Base-by-base conservation (phyloP, 228 moss, liverwort and hornwort genomes). In the Sphagnum fallax region DNA sequence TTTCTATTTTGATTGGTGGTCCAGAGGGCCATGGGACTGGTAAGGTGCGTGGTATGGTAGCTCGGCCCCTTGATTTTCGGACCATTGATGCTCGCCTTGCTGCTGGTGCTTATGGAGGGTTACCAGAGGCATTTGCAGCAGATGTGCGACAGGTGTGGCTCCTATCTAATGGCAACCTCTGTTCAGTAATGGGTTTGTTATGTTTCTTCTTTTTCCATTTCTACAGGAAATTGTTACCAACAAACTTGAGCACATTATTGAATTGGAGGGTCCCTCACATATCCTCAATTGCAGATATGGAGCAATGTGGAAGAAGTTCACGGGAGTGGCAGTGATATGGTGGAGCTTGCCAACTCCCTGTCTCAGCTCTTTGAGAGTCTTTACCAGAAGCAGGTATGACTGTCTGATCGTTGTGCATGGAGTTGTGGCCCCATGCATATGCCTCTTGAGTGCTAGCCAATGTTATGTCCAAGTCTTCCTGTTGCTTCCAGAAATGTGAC, bases 61-160 rank as follows among this genome's bases (percentile, higher is more conserved):
- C 91, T 75, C 89, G 96, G 55, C 96, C 96, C 59, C 76, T 96
- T 60, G 96, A 96, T 78, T 92, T 96, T 78, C 92, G 92, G 65
- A 92, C 89, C 11, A 92, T 96, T 70, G 92, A 96, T 86, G 84
- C 92, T 62, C 82, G 96, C 74, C 89, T 96, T 69, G 96, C 89
- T 66, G 92, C 92, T 72, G 96, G 96, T 75, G 92, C 89, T 8
- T 96, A 96, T 80, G 91, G 90, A 71, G 89, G 77, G 66, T 91
- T 84, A 65, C 91, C 92, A 71, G 92, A 89, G 75, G 86, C 89
- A 72, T 96, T 96, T 79, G 96, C 92, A 73, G 86, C 92, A 69
- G 96, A 96, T 68, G 89, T 96, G 75, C 77, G 91, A 83, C 96
- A 96, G 92, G 95, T 95, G 79, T 16, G 67, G 8, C 5, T 12